Conservation (phyloP, 1,139 yeast genomes). For the Zhuliangozyma blackwelliae region DNA sequence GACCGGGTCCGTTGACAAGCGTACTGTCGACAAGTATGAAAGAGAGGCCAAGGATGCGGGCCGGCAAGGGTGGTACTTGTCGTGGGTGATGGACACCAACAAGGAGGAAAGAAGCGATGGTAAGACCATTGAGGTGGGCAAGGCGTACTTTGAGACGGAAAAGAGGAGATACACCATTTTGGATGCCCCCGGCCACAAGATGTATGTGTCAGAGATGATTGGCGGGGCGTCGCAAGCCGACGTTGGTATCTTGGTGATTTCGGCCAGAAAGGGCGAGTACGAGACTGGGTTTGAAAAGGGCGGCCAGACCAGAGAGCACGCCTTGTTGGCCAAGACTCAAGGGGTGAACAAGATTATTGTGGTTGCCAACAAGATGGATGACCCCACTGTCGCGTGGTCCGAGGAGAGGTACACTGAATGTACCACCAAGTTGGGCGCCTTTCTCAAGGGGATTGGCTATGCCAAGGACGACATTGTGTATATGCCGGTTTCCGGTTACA, state of each 20-base stretch:
- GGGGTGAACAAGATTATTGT: conserved; percentile 93
- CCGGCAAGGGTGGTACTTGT: conserved; percentile 98
- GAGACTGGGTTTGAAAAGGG: conserved; percentile 99
- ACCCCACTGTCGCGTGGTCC: conserved; percentile 94
- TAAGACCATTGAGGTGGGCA: conserved; percentile 98
- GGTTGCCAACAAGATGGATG: conserved; percentile 98
- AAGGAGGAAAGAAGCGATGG: conserved; percentile 98
- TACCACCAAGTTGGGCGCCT: conserved; percentile 70
- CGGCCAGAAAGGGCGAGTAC: conserved; percentile 98
- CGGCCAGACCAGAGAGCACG: conserved; percentile 99
- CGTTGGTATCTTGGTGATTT: conserved; percentile 92
- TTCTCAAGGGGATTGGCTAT: conserved; percentile 89
- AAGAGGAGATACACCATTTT: conserved; percentile 95
- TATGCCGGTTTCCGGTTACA: conserved; percentile 98
- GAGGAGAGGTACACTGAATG: conserved; percentile 96
- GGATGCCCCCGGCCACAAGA: conserved; percentile 99
- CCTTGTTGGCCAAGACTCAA: conserved; percentile 93
- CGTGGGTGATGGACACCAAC: conserved; percentile 99
- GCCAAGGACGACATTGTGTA: conserved; percentile 75
- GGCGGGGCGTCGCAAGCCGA: conserved; percentile 99
- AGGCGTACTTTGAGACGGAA: conserved; percentile 95
- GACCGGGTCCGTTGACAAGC: conserved; percentile 96
- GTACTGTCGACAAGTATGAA: conserved; percentile 98
- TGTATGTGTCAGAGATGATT: conserved; percentile 98
- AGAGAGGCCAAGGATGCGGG: conserved; percentile 99